These are phyloP conservation scores for Termitomyces sp. DNA, from an alignment of 768 basidiomycete species.

Conservation along the genomic window DNA sequence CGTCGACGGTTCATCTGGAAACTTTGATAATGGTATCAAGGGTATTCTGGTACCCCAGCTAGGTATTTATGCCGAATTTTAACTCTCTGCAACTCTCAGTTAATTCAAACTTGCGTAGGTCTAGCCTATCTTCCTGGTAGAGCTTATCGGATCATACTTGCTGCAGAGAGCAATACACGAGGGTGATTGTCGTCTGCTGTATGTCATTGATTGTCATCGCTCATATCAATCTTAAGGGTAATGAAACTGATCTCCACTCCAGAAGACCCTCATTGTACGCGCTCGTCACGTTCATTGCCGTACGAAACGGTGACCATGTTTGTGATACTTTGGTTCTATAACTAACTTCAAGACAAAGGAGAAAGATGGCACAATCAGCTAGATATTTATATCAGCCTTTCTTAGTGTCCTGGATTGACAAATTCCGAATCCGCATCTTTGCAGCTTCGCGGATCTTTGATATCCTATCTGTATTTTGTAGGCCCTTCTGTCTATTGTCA, in stretches of 20 bases:
- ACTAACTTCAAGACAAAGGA: background rate
- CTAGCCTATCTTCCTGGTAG: constrained; percentile 33
- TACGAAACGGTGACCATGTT: constrained; percentile 15
- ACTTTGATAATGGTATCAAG: constrained; percentile 55
- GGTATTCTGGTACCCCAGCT: constrained; percentile 65
- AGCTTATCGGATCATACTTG: constrained; percentile 29
- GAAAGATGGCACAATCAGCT: background rate
- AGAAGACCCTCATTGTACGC: constrained; percentile 15
- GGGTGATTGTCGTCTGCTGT: constrained; percentile 25
- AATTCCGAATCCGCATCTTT: background rate
- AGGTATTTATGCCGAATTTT: constrained; percentile 29
- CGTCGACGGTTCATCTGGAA: constrained; percentile 58
- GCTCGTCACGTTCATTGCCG: constrained; percentile 3
- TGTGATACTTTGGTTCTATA: background rate
- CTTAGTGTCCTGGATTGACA: background rate
- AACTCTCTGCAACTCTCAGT: constrained; percentile 9
- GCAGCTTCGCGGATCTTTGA: background rate
- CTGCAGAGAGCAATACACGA: constrained; percentile 24
- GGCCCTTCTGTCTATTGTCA: background rate
- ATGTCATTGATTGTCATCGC: background rate
- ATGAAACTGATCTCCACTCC: constrained; percentile 28
- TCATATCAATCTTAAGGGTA: constrained; percentile 12
- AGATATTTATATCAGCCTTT: background rate
- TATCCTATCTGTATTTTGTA: background rate
- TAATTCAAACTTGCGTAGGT: constrained; percentile 18